Evolutionary conservation across 2,329 filamentous ascomycete species (phyloP), one percentile per base, ranked within the genome.

Genomic region (Penicillium sp.): DNA sequence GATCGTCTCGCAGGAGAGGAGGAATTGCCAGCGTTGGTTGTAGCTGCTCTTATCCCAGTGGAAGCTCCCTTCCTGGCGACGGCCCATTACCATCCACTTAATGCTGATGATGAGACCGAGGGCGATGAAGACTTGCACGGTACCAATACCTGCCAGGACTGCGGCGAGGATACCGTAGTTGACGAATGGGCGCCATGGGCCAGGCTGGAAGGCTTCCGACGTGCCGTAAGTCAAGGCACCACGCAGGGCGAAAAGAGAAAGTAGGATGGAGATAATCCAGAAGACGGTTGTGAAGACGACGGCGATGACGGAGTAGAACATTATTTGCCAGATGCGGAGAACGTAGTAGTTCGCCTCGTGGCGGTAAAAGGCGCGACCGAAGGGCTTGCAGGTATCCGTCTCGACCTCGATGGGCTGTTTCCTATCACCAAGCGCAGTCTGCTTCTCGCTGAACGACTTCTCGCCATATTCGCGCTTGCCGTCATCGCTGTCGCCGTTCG

Each of bases 21-120:
- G 81, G 8, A 84, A 63, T 62, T 85, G 81, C 81, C 82, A 85
- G 31, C 81, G 78, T 62, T 85, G 82, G 67, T 81, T 84, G 69
- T 84, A 85, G 15, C 75, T 73, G 20, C 73, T 79, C 66, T 79
- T 79, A 63, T 85, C 82, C 82, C 82, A 85, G 67, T 83, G 80
- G 60, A 82, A 82, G 57, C 79, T 80, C 14, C 82, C 82, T 3
- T 78, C 77, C 56, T 69, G 68, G 37, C 82, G 74, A 20, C 77
- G 77, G 15, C 82, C 82, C 23, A 84, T 71, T 2, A 84, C 67
- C 2, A 70, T 53, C 82, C 82, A 84, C 63, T 85, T 84, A 8
- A 77, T 68, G 2, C 59, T 69, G 52, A 84, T 75, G 37, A 81
- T 72, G 27, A 79, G 58, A 2, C 62, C 60, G 1, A 82, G 60